Evolutionary conservation across 2,329 filamentous ascomycete species (phyloP).

Genomic region (Paecilomyces sp.): DNA sequence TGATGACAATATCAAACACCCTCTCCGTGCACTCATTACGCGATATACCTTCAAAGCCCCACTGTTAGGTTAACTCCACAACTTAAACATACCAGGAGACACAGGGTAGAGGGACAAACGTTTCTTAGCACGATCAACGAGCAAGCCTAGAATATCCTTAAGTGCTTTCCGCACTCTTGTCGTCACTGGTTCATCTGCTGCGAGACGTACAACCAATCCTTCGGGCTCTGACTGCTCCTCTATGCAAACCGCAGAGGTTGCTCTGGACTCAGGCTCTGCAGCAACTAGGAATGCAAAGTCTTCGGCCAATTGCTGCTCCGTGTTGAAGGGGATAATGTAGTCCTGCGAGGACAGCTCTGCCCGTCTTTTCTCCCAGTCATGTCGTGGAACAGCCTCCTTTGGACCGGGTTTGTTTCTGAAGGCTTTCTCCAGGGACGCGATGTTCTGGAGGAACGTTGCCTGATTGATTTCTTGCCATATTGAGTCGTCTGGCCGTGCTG

Average conservation of each 20-base stretch:
- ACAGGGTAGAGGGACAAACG: conserved; percentile 1
- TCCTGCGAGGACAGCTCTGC: not conserved
- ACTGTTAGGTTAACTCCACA: not conserved
- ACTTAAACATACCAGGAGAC: not conserved
- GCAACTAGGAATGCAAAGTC: conserved; percentile 24
- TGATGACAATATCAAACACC: conserved; percentile 4
- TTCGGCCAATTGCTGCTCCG: conserved; percentile 19
- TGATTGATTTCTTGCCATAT: conserved; percentile 13
- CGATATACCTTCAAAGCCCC: not conserved
- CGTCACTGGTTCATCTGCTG: conserved; percentile 6
- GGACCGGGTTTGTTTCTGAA: not conserved
- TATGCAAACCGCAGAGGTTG: conserved; percentile 21
- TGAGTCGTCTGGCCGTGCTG: conserved; percentile 8
- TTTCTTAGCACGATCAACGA: conserved; percentile 4
- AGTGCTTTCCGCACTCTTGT: conserved; percentile 1
- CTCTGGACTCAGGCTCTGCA: conserved; percentile 16
- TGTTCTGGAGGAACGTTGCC: conserved; percentile 11
- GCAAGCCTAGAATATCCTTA: conserved; percentile 1
- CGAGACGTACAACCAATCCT: conserved; percentile 12
- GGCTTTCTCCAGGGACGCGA: conserved; percentile 9
- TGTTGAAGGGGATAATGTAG: conserved; percentile 11
- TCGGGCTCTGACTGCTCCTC: conserved; percentile 11
- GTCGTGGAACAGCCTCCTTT: not conserved
- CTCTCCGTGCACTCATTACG: not conserved
- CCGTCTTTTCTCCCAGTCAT: conserved; percentile 2